Conservation (phyloP, 2,329 filamentous ascomycete species). For the Emergomyces africanus region DNA sequence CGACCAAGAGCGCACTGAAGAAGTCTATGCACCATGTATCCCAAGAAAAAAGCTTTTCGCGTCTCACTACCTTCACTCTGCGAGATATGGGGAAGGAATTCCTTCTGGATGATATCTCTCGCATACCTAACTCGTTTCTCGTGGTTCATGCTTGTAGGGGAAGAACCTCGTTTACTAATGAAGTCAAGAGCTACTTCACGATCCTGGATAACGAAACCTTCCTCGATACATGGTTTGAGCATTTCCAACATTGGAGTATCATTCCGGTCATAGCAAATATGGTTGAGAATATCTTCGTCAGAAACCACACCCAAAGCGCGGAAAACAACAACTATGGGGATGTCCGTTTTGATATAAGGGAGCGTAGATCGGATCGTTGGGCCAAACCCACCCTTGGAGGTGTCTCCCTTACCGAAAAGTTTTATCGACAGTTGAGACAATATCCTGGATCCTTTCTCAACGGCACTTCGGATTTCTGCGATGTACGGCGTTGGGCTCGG, state of each 20-base stretch:
- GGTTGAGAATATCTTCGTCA: conserved; percentile 94
- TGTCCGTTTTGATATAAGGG: conserved; percentile 85
- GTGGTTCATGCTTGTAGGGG: conserved; percentile 55
- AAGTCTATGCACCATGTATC: conserved; percentile 97
- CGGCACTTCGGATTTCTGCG: conserved; percentile 88
- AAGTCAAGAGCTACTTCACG: conserved; percentile 87
- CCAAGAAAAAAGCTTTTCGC: conserved; percentile 92
- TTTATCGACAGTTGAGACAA: conserved; percentile 91
- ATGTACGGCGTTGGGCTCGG: conserved; percentile 88
- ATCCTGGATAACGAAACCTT: conserved; percentile 92
- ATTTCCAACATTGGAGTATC: conserved; percentile 97
- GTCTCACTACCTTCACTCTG: conserved; percentile 92
- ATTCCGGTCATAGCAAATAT: conserved; percentile 90
- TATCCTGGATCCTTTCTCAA: conserved; percentile 89
- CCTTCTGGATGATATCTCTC: conserved; percentile 90
- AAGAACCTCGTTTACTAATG: conserved; percentile 81
- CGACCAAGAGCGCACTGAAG: conserved; percentile 87
- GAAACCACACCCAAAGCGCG: conserved; percentile 90
- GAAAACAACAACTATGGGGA: conserved; percentile 92
- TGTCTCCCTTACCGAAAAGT: conserved; percentile 72
- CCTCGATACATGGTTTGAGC: conserved; percentile 92
- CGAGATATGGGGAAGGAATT: conserved; percentile 91
- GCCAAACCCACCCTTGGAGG: conserved; percentile 65
- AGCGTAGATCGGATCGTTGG: conserved; percentile 82
- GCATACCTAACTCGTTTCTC: conserved; percentile 88